Evolutionary conservation across 1,284 basidiomycete genomes (phyloP).

Genomic region (Termitomyces sp.): DNA sequence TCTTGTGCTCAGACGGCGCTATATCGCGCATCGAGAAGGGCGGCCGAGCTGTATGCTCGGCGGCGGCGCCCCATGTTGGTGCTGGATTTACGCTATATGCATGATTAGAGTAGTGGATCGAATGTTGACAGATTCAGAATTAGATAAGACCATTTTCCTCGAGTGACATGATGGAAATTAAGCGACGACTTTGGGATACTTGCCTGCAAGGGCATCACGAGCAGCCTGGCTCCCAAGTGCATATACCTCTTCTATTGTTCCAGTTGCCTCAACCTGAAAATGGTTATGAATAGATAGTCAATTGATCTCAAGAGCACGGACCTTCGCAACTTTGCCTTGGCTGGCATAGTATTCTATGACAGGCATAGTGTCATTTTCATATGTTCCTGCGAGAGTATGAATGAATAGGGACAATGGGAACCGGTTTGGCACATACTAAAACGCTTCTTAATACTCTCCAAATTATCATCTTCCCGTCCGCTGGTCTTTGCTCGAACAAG

Average conservation of each 20-base stretch:
- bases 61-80: conserved; percentile 28
- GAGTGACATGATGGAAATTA: conserved; percentile 6
- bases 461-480: conserved; percentile 94
- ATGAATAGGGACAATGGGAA: background rate
- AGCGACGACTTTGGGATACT: conserved; percentile 12
- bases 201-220: conserved; percentile 34
- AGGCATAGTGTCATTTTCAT: conserved; percentile 91
- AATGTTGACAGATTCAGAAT: background rate
- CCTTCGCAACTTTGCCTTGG: conserved; percentile 75
- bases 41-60: conserved; percentile 49
- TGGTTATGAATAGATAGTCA: background rate
- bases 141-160: conserved; percentile 1
- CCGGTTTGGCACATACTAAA: conserved; percentile 60
- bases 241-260: conserved; percentile 73
- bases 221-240: conserved; percentile 54
- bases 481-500: conserved; percentile 91
- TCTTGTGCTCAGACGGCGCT: conserved; percentile 72
- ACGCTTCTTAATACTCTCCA: conserved; percentile 93
- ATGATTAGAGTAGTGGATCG: conserved; percentile 17
- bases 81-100: conserved; percentile 43
- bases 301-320: conserved; percentile 31
- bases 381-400: conserved; percentile 59
- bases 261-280: conserved; percentile 72
- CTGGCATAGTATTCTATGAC: conserved; percentile 86
- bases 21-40: conserved; percentile 54